Evolutionary conservation across 108 stramenopile genomes (phyloP), one percentile per base, ranked within the genome.

Genomic region (Conticribra guillardii): DNA sequence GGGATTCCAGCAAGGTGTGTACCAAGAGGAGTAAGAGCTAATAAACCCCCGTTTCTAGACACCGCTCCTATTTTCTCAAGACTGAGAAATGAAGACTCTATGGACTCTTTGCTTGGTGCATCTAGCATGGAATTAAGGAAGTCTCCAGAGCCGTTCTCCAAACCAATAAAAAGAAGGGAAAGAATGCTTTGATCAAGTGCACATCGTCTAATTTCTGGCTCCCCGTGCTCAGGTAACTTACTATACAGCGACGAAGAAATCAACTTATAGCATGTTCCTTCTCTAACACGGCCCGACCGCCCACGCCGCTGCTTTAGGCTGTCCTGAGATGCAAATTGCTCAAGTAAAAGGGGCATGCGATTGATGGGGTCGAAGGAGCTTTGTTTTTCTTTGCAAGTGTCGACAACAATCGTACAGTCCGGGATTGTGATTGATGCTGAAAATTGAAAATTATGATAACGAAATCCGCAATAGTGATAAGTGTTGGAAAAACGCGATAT

Each of bases 391-490:
- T 87, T 79, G 52, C 87, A 87, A n/a, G 86, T 75, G 60, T 98
- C 97, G 26, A 69, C 52, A 0, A 98, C 97, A 27, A 93, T 67
- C 3, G 96, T 97, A 41, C 94, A 95, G 61, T 98, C 97, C 2
- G 96, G 93, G 51, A 98, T 96, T 7, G 97, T 98, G 59, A 98
- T 95, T 15, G 90, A 90, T 11, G 37, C 11, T 11, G n/a, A n/a
- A n/a, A n/a, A n/a, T n/a, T n/a, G n/a, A n/a, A n/a, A n/a, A n/a
- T n/a, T n/a, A n/a, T n/a, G n/a, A n/a, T n/a, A n/a, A n/a, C n/a
- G n/a, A n/a, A n/a, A n/a, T n/a, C n/a, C n/a, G n/a, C n/a, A n/a
- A n/a, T n/a, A n/a, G n/a, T n/a, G n/a, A n/a, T n/a, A n/a, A n/a
- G n/a, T n/a, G n/a, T n/a, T n/a, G n/a, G n/a, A n/a, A n/a, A n/a